Percentiles rank a stretch among this genome's conserved stretches.
Conservation (phyloP, 2,329 filamentous ascomycete genomes). For the Esteya vermicola region DNA sequence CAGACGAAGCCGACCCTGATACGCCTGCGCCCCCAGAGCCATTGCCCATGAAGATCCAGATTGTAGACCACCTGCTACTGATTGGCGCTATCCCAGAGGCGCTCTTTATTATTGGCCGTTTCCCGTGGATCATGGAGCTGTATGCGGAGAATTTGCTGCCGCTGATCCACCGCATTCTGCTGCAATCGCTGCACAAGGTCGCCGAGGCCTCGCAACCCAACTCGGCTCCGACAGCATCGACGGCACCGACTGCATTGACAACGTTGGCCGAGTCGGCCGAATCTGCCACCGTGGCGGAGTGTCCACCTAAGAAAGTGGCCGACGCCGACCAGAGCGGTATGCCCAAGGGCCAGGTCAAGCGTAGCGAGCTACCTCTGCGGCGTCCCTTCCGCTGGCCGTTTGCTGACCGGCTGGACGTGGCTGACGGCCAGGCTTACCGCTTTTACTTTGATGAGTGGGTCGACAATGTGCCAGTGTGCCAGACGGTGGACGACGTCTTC, state of each 20-base stretch:
- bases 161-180: slow-evolving; percentile 69
- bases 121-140: slow-evolving; percentile 80
- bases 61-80: slow-evolving; percentile 73
- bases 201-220: slow-evolving; percentile 31
- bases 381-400: slow-evolving; percentile 72
- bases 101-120: slow-evolving; percentile 73
- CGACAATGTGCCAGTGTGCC: slow-evolving; percentile 84
- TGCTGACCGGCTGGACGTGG: slow-evolving; percentile 61
- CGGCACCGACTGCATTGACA: no score
- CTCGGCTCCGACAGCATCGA: slow-evolving; percentile 10
- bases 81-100: slow-evolving; percentile 90
- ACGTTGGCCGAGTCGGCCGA: no score
- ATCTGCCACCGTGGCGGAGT: slow-evolving; percentile 15
- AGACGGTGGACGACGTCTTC: slow-evolving; percentile 81
- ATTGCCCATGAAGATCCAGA: slow-evolving; percentile 71
- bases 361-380: slow-evolving; percentile 43
- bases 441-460: slow-evolving; percentile 98
- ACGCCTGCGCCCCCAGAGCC: slow-evolving; percentile 51
- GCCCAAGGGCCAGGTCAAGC: slow-evolving; percentile 53
- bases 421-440: slow-evolving; percentile 65
- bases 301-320: slow-evolving; percentile 29
- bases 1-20: slow-evolving; percentile 14
- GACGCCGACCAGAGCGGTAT: slow-evolving; percentile 50
- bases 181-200: slow-evolving; percentile 69
- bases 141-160: slow-evolving; percentile 63